These are phyloP conservation scores for Calonectria honghensis DNA, from an alignment of 2,329 filamentous ascomycete genomes.

Conservation along the genomic window DNA sequence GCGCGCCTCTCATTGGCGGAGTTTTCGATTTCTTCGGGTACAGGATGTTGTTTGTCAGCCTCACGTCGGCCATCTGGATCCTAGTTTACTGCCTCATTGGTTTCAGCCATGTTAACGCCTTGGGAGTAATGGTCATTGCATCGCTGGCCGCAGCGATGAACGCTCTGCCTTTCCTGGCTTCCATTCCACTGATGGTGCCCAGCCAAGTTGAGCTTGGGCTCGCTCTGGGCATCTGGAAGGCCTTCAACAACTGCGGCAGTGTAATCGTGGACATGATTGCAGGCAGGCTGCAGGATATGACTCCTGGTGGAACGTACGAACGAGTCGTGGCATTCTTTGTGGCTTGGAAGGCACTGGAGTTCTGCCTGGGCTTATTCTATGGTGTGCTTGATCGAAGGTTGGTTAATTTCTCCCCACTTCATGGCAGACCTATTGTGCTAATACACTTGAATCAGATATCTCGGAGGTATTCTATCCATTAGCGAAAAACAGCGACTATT, in stretches of 20 bases:
- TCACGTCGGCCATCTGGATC: slow-evolving; percentile 51
- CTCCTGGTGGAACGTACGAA: slow-evolving; percentile 52
- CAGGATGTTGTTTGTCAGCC: slow-evolving; percentile 53
- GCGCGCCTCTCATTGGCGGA: slow-evolving; percentile 49
- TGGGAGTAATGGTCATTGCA: slow-evolving; percentile 53
- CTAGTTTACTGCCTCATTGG: slow-evolving; percentile 50
- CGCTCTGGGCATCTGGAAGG: slow-evolving; percentile 55
- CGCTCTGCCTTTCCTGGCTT: slow-evolving; percentile 52
- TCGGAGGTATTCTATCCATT: slow-evolving; percentile 22
- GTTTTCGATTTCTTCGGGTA: slow-evolving; percentile 51
- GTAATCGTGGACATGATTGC: slow-evolving; percentile 56
- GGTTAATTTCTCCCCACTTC: background rate
- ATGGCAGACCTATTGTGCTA: background rate
- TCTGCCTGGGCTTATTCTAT: slow-evolving; percentile 54
- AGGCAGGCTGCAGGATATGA: slow-evolving; percentile 53
- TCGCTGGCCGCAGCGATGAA: slow-evolving; percentile 54
- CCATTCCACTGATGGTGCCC: slow-evolving; percentile 52
- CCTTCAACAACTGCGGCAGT: slow-evolving; percentile 54
- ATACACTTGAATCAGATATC: background rate
- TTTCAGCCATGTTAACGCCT: slow-evolving; percentile 46
- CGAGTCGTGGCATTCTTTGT: slow-evolving; percentile 53
- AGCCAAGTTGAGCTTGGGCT: slow-evolving; percentile 52
- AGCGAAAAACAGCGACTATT: slow-evolving; percentile 22
- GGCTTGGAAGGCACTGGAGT: slow-evolving; percentile 52
- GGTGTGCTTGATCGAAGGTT: slow-evolving; percentile 40